A percentile compares a stretch with the other conserved stretches of the same genome.
These are phyloP conservation scores for Xylariales sp. DNA, from an alignment of 2,329 filamentous ascomycete species.

Conservation along the genomic window DNA sequence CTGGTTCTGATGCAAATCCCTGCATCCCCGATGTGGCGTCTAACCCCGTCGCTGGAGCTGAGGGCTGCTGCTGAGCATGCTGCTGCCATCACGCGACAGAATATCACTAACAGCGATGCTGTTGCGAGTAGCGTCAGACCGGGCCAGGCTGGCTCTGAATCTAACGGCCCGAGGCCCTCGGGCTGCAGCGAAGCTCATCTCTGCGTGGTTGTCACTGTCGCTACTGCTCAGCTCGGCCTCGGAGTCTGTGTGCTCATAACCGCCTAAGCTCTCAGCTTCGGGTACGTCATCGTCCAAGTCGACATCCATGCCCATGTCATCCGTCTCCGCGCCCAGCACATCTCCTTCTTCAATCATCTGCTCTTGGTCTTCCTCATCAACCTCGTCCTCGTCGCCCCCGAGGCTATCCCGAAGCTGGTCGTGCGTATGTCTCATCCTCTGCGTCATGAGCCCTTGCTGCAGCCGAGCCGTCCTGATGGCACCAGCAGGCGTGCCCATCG, in stretches of 20 bases:
- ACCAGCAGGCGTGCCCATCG: background rate
- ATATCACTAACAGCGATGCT: constrained; percentile 56
- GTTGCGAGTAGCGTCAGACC: constrained; percentile 36
- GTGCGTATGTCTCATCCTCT: constrained; percentile 51
- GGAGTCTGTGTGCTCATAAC: constrained; percentile 76
- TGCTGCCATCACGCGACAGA: constrained; percentile 54
- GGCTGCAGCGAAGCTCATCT: constrained; percentile 32
- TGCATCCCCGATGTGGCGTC: background rate
- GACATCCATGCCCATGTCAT: constrained; percentile 57
- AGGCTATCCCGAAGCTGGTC: constrained; percentile 60
- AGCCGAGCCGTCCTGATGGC: constrained; percentile 22
- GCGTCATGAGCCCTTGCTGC: constrained; percentile 43
- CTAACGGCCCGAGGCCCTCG: constrained; percentile 25
- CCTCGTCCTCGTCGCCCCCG: constrained; percentile 47
- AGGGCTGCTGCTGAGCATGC: constrained; percentile 52
- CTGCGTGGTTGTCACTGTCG: constrained; percentile 31
- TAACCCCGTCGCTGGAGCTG: constrained; percentile 31
- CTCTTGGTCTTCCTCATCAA: constrained; percentile 51
- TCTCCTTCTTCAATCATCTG: constrained; percentile 62
- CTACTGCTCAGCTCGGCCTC: constrained; percentile 58
- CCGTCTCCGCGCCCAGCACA: constrained; percentile 30
- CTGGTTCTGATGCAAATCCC: too few relatives aligned
- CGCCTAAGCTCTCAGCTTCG: constrained; percentile 54
- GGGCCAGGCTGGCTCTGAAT: constrained; percentile 32
- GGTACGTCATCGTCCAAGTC: constrained; percentile 70